phyloP scores from a whole-genome alignment of 805 yeast species.

The Candida anglica region DNA sequence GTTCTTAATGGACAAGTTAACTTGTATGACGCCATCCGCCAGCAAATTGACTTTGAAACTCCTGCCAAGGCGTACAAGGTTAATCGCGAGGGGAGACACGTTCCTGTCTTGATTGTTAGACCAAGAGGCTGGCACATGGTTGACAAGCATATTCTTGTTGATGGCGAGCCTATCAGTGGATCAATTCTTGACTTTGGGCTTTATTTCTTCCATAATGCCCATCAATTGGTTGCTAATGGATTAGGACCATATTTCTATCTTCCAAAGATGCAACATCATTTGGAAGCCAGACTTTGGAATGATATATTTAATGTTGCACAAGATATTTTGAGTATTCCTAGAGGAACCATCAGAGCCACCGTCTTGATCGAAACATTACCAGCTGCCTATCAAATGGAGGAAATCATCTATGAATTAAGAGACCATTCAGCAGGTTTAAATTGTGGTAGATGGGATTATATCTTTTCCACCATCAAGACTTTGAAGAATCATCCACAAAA shows the following conservation, averaged over 20 bases:
- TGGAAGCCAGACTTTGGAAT: constrained; percentile 82
- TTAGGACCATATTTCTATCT: constrained; percentile 78
- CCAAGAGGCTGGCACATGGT: constrained; percentile 22
- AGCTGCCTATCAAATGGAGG: constrained; percentile 85
- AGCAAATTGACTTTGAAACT: constrained; percentile 12
- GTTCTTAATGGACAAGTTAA: constrained; percentile 17
- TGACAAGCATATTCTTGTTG: constrained; percentile 15
- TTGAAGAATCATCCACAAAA: constrained; percentile 65
- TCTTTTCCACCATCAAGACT: constrained; percentile 74
- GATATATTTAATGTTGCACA: constrained; percentile 74
- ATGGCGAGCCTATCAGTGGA: constrained; percentile 16
- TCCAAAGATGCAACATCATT: constrained; percentile 84
- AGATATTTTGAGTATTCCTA: constrained; percentile 61
- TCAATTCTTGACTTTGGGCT: constrained; percentile 18
- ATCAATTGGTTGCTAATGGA: constrained; percentile 56
- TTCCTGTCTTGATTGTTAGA: constrained; percentile 15
- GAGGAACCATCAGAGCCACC: constrained; percentile 80
- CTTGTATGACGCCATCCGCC: constrained; percentile 16
- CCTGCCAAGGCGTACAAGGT: constrained; percentile 36
- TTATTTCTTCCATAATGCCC: constrained; percentile 60
- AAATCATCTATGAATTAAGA: constrained; percentile 71
- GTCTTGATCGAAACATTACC: constrained; percentile 81
- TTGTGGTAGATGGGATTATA: constrained; percentile 90
- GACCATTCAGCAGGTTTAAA: constrained; percentile 77
- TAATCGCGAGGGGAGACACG: constrained; percentile 12